phyloP scores from a whole-genome alignment of 192 early-diverging fungal genomes.

The Lobosporangium transversale region DNA sequence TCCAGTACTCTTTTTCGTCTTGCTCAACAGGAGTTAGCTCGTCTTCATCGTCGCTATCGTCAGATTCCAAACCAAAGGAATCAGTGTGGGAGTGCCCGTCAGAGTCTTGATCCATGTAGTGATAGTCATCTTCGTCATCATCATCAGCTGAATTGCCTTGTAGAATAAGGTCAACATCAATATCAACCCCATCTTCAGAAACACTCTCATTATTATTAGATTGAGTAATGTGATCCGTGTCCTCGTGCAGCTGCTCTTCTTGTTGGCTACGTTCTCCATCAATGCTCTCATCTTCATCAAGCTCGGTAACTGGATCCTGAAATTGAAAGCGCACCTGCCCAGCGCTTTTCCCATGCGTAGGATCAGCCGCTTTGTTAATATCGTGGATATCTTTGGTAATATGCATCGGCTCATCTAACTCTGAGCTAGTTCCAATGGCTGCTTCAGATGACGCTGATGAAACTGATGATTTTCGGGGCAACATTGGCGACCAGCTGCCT shows the following conservation, averaged over 20 bases:
- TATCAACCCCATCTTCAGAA: neutral
- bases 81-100: no score
- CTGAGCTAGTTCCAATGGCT: neutral
- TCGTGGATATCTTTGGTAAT: neutral
- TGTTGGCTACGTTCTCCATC: no score
- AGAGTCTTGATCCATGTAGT: neutral
- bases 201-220: conserved; percentile 4
- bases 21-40: neutral
- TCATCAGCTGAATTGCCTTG: conserved; percentile 5
- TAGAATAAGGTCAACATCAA: conserved; percentile 10
- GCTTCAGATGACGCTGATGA: no score
- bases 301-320: no score
- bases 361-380: neutral
- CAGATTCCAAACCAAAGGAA: conserved; percentile 8
- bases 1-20: conserved; percentile 32
- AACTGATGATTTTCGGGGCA: neutral
- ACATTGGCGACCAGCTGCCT: neutral
- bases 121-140: conserved; percentile 23
- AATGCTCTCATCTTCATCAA: no score
- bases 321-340: neutral
- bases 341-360: neutral
- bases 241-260: no score
- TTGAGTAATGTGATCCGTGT: no score
- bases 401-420: neutral
- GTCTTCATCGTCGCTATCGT: conserved; percentile 13